These are phyloP conservation scores for Cadophora malorum DNA, from an alignment of 2,329 filamentous ascomycete genomes.

Conservation along the genomic window DNA sequence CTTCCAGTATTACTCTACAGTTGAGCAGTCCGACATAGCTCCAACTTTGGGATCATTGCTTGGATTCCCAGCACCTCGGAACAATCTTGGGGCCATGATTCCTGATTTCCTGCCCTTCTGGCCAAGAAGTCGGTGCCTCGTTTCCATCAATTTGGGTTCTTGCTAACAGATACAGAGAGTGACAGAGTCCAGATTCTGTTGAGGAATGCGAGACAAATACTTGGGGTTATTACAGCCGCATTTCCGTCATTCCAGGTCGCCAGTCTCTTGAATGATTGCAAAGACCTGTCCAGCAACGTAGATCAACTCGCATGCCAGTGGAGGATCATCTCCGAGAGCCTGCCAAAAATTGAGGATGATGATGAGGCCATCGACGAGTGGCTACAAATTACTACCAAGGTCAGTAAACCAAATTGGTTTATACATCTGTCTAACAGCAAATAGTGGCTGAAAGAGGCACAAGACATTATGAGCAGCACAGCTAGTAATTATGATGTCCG, in stretches of 20 bases:
- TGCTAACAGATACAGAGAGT: slow-evolving; percentile 43
- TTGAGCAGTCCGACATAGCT: slow-evolving; percentile 95
- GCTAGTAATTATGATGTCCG: slow-evolving; percentile 89
- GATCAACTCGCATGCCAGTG: slow-evolving; percentile 74
- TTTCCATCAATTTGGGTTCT: too few species aligned
- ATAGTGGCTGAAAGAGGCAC: slow-evolving; percentile 55
- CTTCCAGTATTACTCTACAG: slow-evolving; percentile 81
- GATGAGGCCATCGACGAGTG: slow-evolving; percentile 48
- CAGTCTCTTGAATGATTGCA: slow-evolving; percentile 38
- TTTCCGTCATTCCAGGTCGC: slow-evolving; percentile 61
- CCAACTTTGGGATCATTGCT: slow-evolving; percentile 87
- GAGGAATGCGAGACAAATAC: slow-evolving; percentile 81
- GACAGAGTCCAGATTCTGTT: slow-evolving; percentile 73
- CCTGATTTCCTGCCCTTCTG: slow-evolving; percentile 80
- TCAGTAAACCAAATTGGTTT: slow-evolving; percentile 35
- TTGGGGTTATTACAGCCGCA: slow-evolving; percentile 76
- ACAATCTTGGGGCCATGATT: slow-evolving; percentile 89
- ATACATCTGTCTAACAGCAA: slow-evolving; percentile 31
- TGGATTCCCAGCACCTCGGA: slow-evolving; percentile 86
- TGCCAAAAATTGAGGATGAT: slow-evolving; percentile 31
- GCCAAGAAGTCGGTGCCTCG: slow-evolving; percentile 59
- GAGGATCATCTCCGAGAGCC: slow-evolving; percentile 50
- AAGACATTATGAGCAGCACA: slow-evolving; percentile 83
- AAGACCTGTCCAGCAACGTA: slow-evolving; percentile 45
- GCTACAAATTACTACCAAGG: slow-evolving; percentile 53